A percentile compares a stretch with the other conserved stretches of the same genome.
Evolutionary conservation across 2,329 filamentous ascomycete genomes (phyloP).

Genomic region (Thyridium curvatum): DNA sequence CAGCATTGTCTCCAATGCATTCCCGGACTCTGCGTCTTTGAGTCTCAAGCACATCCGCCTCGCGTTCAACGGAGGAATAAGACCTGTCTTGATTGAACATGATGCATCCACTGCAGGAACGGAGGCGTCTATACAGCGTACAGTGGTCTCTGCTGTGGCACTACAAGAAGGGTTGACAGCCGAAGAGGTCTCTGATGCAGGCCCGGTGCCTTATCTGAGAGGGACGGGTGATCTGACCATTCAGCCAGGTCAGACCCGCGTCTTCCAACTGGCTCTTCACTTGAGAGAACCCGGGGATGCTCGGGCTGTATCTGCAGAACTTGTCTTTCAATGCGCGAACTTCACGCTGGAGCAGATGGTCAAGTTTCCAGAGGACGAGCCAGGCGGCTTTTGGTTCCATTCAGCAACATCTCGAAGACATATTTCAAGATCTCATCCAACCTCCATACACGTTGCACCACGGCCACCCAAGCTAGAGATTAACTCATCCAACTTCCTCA

Average conservation of each 20-base stretch:
- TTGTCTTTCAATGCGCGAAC: conserved; percentile 55
- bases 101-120: conserved; percentile 16
- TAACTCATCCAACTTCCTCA: conserved; percentile 50
- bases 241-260: conserved; percentile 57
- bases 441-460: conserved; percentile 67
- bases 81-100: conserved; percentile 46
- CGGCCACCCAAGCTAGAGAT: conserved; percentile 91
- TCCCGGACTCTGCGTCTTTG: conserved; percentile 44
- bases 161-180: conserved; percentile 19
- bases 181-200: conserved; percentile 16
- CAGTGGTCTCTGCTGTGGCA: conserved; percentile 1
- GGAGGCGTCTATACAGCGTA: conserved; percentile 3
- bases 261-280: conserved; percentile 66
- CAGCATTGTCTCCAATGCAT: conserved; percentile 48
- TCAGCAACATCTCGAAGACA: conserved; percentile 34
- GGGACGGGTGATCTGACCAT: conserved; percentile 61
- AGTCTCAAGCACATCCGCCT: conserved; percentile 45
- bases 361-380: conserved; percentile 37
- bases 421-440: conserved; percentile 41
- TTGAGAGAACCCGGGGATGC: conserved; percentile 79
- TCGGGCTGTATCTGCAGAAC: conserved; percentile 54
- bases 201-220: conserved; percentile 7
- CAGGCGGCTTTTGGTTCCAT: conserved; percentile 41
- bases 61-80: conserved; percentile 51
- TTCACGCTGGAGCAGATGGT: conserved; percentile 65